Conservation (phyloP, 148 eudicot species). For the Pharnaceum exiguum region DNA sequence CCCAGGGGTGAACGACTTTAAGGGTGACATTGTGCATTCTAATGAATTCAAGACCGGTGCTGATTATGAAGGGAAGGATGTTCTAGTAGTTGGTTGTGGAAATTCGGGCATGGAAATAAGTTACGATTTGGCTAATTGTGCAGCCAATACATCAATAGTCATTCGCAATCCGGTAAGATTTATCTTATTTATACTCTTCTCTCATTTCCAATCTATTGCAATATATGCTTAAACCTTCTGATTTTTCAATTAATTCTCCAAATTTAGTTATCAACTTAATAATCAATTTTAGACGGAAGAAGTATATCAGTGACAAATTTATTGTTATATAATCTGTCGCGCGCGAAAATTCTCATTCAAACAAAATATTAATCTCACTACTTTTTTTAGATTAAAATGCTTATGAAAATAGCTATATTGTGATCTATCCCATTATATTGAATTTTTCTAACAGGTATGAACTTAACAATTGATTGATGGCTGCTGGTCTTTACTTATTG, state of each 20-base stretch:
- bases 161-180: slow-evolving; percentile 31
- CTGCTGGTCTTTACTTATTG: too few relatives aligned
- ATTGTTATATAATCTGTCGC: too few relatives aligned
- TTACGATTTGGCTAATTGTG: slow-evolving; percentile 28
- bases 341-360: too few relatives aligned
- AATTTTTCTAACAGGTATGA: neutral
- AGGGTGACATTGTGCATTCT: slow-evolving; percentile 35
- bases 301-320: too few relatives aligned
- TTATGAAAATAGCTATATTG: too few relatives aligned
- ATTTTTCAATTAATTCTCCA: neutral
- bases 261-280: too few relatives aligned
- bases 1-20: slow-evolving; percentile 23
- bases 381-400: too few relatives aligned
- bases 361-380: too few relatives aligned
- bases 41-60: slow-evolving; percentile 30
- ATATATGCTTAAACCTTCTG: neutral
- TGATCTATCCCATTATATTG: too few relatives aligned
- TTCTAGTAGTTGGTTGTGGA: slow-evolving; percentile 44
- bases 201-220: neutral
- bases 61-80: slow-evolving; percentile 12
- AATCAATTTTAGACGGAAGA: too few relatives aligned
- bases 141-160: slow-evolving; percentile 37
- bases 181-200: neutral
- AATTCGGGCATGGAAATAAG: slow-evolving; percentile 53
- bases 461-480: neutral